Evolutionary conservation across 2,329 filamentous ascomycete genomes (phyloP), one percentile per base, ranked within the genome.

Genomic region (Mariannaea sp.): DNA sequence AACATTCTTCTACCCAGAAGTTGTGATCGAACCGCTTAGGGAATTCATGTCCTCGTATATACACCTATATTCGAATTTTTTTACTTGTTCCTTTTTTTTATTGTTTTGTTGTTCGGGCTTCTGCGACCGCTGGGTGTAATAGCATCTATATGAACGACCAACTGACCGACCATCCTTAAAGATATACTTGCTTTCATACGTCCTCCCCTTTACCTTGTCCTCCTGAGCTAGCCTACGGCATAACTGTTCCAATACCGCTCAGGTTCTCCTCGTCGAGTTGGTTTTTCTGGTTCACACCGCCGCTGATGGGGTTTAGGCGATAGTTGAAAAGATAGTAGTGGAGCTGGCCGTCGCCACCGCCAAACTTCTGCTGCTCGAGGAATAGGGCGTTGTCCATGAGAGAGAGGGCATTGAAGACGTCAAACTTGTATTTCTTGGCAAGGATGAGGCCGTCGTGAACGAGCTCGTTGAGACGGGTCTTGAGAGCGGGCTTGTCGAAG

Each of bases 271-370:
- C 83, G 69, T 96, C 92, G 32, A 93, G 79, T 64, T 85, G 77
- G 70, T 95, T 96, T 67, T 82, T 84, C 66, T 82, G 81, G 71
- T 97, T 86, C 36, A 97, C 86, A 17, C 94, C 94, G 42, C 94
- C 92, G 1, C 84, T 77, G 66, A 99, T 88, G n/a, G 87, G 85
- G 55, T 89, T 86, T 10, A 91, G 90, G 52, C 91, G 86, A 78
- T 97, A 99, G 75, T 99, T 99, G 81, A 95, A 99, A 26, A 99
- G 79, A 73, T 99, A 99, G 76, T 92, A 99, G 73, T 99, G 92
- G 65, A 99, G 79, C 71, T 94, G 91, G 40, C 94, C 94, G 71
- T 99, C 94, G 26, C 94, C 94, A 5, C 89, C 87, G 38, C 93
- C 94, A 67, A 97, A 99, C 73, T 96, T 96, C 69, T 97, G 90